A percentile compares a stretch with the other conserved stretches of the same genome.
Conservation (phyloP, 768 basidiomycete species). For the Amanita polypyramis region DNA sequence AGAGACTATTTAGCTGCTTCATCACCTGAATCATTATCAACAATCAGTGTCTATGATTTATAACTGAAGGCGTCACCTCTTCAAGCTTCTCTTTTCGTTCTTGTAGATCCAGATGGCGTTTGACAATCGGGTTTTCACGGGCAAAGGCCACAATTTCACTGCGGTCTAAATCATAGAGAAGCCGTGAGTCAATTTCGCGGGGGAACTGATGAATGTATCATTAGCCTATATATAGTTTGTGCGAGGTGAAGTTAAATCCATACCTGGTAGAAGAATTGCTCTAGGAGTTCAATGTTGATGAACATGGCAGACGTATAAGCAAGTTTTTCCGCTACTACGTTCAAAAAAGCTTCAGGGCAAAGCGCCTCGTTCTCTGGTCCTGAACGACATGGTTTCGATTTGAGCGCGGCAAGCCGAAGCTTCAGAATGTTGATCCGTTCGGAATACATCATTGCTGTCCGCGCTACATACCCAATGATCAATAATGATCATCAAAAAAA, state of each 20-base stretch:
- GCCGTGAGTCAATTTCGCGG: conserved; percentile 88
- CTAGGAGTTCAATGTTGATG: conserved; percentile 95
- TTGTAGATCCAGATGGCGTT: conserved; percentile 85
- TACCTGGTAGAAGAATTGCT: conserved; percentile 98
- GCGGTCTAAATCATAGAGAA: conserved; percentile 90
- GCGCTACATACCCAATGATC: conserved; percentile 39
- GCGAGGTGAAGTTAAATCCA: no score
- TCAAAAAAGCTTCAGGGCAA: conserved; percentile 95
- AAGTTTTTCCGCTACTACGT: conserved; percentile 93
- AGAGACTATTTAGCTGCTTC: conserved; percentile 89
- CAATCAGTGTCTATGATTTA: not conserved
- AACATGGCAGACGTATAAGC: conserved; percentile 96
- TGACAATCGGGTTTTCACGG: conserved; percentile 86
- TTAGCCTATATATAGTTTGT: no score
- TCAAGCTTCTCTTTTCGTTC: conserved; percentile 97
- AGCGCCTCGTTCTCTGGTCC: conserved; percentile 85
- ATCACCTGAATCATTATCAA: conserved; percentile 55
- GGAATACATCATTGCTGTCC: conserved; percentile 82
- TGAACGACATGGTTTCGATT: conserved; percentile 77
- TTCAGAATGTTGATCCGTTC: conserved; percentile 79
- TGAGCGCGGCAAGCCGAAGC: conserved; percentile 76
- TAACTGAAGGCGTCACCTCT: conserved; percentile 42
- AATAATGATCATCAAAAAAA: not conserved
- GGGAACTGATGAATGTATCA: conserved; percentile 59
- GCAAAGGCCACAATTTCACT: conserved; percentile 87